Evolutionary conservation across 192 early-diverging fungal species (phyloP).

Genomic region (Podila epigama): DNA sequence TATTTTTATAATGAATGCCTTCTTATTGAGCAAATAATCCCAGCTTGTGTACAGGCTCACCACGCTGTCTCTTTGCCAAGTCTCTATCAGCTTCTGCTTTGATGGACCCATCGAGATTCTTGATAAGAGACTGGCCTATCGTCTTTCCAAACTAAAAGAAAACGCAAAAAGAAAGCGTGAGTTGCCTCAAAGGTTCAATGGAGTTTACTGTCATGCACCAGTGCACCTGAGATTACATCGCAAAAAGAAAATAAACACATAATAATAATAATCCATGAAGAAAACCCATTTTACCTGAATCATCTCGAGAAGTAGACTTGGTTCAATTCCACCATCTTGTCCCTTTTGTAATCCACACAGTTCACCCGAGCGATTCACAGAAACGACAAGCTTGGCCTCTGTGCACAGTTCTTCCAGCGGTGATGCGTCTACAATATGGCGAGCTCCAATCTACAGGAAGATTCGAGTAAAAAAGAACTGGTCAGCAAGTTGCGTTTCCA

Average conservation of each 20-base stretch:
- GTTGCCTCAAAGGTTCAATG: background rate
- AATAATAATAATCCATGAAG: too few relatives aligned
- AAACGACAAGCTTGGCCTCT: slow-evolving; percentile 78
- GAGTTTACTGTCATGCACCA: too few relatives aligned
- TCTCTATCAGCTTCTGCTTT: slow-evolving; percentile 55
- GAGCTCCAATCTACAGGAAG: slow-evolving; percentile 72
- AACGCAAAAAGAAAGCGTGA: background rate
- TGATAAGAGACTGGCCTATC: slow-evolving; percentile 57
- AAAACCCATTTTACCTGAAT: slow-evolving; percentile 59
- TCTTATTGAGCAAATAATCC: slow-evolving; percentile 64
- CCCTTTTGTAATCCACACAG: slow-evolving; percentile 91
- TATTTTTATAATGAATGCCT: background rate
- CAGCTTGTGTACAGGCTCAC: slow-evolving; percentile 57
- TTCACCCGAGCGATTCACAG: slow-evolving; percentile 80
- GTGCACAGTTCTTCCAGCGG: slow-evolving; percentile 90
- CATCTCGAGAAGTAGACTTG: slow-evolving; percentile 81
- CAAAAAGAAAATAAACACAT: too few relatives aligned
- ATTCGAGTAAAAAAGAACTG: background rate
- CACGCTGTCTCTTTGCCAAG: slow-evolving; percentile 49
- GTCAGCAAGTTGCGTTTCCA: too few relatives aligned
- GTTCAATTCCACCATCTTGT: slow-evolving; percentile 76
- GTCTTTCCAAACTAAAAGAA: slow-evolving; percentile 50
- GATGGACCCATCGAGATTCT: slow-evolving; percentile 55
- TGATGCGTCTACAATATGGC: slow-evolving; percentile 88
- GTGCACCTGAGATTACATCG: too few relatives aligned